A percentile compares a stretch with the other conserved stretches of the same genome.
Evolutionary conservation across 2,329 filamentous ascomycete species (phyloP).

Genomic region (Sporothrix curviconia): DNA sequence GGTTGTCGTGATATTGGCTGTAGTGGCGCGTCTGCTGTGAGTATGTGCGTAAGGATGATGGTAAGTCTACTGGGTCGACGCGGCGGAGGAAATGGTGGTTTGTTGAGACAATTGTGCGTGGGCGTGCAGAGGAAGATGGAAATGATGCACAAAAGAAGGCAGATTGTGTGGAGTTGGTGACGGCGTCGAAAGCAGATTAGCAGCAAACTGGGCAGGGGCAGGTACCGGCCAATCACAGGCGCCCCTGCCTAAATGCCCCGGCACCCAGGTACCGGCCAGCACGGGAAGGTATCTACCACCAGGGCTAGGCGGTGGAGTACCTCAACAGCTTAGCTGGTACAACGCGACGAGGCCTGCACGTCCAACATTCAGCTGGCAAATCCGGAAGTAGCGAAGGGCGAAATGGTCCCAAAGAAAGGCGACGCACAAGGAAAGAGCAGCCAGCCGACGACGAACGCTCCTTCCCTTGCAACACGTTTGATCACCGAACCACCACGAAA

Average conservation of each 20-base stretch:
- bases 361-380: not conserved
- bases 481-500: conserved; percentile 6
- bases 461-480: conserved; percentile 9
- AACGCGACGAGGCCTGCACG: not conserved
- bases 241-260: too few species aligned
- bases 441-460: not conserved
- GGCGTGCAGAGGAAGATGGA: not conserved
- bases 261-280: not conserved
- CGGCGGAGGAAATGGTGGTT: not conserved
- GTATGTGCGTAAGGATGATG: not conserved
- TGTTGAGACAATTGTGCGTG: not conserved
- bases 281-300: not conserved
- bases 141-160: not conserved
- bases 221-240: not conserved
- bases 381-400: not conserved
- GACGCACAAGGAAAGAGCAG: conserved; percentile 1
- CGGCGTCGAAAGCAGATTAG: conserved; percentile 9
- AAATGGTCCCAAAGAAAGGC: not conserved
- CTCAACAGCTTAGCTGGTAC: not conserved
- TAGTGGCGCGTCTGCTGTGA: not conserved
- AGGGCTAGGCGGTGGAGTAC: not conserved
- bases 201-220: not conserved
- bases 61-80: not conserved
- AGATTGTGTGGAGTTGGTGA: conserved; percentile 3
- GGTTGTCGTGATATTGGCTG: not conserved